Base-by-base conservation (phyloP, 768 basidiomycete species). In the Saitozyma sp. region DNA sequence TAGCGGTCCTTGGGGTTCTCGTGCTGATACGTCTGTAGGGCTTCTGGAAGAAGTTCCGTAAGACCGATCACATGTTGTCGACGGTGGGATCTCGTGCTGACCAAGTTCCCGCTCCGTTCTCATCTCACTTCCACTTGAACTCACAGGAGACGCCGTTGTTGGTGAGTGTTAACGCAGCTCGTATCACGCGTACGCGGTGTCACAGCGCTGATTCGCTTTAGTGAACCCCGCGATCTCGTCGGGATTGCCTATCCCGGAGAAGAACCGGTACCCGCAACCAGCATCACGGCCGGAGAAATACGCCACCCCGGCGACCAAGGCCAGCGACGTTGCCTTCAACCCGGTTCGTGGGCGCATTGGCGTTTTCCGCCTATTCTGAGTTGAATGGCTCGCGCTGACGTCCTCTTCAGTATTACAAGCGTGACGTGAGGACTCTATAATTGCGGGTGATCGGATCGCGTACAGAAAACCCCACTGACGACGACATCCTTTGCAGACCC, bases 11-110 rank as follows among this genome's bases (percentile, higher is more conserved):
- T 46, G n/a, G 11, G 13, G 6, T 46, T 17, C 13, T 46, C 45
- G 45, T 46, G 6, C 45, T 46, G 45, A 46, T 17, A 56, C 45
- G n/a, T 48, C 19, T 8, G 9, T 87, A 88, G 80, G 92, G 93
- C 9, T 94, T 95, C 79, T 95, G 93, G 93, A 95, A 94, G 86
- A 92, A 89, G 83, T 92, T 96, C 76, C 86, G 92, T 92, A 70
- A 29, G 29, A 29, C 29, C 29, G 29, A 29, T 29, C 29, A 29
- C 29, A 29, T 63, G 91, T 83, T 10, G 37, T n/a, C 11, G 19
- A 29, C 2, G 29, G 5, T 2, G 29, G 29, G 29, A 29, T 29
- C n/a, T 29, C 29, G 29, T 29, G 29, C 29, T 29, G 29, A 29
- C 29, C 29, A 29, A 29, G 29, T 29, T 29, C 29, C 29, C 29